phyloP scores from a whole-genome alignment of 1,284 basidiomycete genomes.

The Puccinia hordei region DNA sequence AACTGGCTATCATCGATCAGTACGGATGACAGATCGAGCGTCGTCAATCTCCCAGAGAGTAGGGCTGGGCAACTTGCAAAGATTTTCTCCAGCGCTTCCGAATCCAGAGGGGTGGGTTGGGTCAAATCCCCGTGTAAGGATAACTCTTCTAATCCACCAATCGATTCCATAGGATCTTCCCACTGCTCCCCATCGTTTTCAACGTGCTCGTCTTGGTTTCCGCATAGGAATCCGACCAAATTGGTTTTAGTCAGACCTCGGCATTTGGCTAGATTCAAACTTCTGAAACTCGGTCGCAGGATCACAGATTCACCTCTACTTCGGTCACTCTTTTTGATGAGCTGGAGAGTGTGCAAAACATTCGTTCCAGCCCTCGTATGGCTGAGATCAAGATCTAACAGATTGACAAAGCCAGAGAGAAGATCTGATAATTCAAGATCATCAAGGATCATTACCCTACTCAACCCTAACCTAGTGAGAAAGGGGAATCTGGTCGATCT shows the following conservation, averaged over 20 bases:
- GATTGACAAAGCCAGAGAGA: slow-evolving; percentile 27
- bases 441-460: slow-evolving; percentile 15
- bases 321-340: slow-evolving; percentile 27
- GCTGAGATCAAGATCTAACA: slow-evolving; percentile 32
- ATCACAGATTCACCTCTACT: slow-evolving; percentile 6
- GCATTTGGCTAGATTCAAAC: slow-evolving; percentile 43
- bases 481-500: slow-evolving; percentile 29
- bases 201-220: not conserved
- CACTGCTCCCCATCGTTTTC: slow-evolving; percentile 7
- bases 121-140: slow-evolving; percentile 37
- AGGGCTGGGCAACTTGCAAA: slow-evolving; percentile 12
- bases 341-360: slow-evolving; percentile 34
- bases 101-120: slow-evolving; percentile 23
- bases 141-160: slow-evolving; percentile 26
- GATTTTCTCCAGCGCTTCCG: slow-evolving; percentile 8
- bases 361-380: slow-evolving; percentile 32
- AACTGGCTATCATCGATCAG: slow-evolving; percentile 9
- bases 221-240: slow-evolving; percentile 34
- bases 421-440: slow-evolving; percentile 28
- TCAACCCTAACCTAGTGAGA: slow-evolving; percentile 30
- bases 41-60: slow-evolving; percentile 24
- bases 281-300: slow-evolving; percentile 16
- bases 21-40: slow-evolving; percentile 34
- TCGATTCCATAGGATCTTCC: slow-evolving; percentile 36
- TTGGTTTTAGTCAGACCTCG: slow-evolving; percentile 16